A percentile compares a stretch with the other conserved stretches of the same genome.
Conservation (phyloP, 2,329 filamentous ascomycete genomes). For the Monilinia fructigena region DNA sequence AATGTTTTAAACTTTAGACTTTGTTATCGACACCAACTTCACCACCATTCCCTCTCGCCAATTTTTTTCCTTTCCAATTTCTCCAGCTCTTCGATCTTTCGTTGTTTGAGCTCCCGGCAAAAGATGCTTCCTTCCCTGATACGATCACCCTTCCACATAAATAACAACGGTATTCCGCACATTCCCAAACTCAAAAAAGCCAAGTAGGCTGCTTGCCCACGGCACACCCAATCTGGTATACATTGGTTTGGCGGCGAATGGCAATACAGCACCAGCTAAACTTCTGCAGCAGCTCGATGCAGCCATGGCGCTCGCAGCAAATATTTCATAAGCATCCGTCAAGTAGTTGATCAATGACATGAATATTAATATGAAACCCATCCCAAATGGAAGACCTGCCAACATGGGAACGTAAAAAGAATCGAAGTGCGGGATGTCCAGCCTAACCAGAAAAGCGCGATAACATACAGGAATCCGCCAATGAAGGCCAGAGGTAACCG, state of each 20-base stretch:
- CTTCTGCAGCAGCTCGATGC: conserved; percentile 43
- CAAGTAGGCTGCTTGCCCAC: conserved; percentile 50
- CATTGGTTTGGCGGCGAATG: conserved; percentile 49
- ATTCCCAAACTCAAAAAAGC: conserved; percentile 49
- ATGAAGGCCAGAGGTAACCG: conserved; percentile 50
- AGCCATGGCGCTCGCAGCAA: conserved; percentile 56
- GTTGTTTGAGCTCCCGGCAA: conserved; percentile 49
- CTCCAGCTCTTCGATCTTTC: conserved; percentile 36
- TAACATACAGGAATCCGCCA: conserved; percentile 46
- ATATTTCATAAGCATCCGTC: conserved; percentile 55
- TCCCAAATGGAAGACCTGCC: conserved; percentile 56
- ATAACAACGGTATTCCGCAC: conserved; percentile 52
- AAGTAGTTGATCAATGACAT: conserved; percentile 61
- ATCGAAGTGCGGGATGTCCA: conserved; percentile 54
- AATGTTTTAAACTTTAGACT: conserved; percentile 1
- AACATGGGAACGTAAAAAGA: conserved; percentile 56
- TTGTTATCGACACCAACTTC: conserved; percentile 6
- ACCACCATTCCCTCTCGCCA: conserved; percentile 12
- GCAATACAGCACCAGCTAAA: conserved; percentile 47
- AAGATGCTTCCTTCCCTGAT: conserved; percentile 50
- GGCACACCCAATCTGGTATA: conserved; percentile 47
- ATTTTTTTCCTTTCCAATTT: conserved; percentile 31
- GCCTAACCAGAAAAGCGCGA: conserved; percentile 58
- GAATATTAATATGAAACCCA: conserved; percentile 54
- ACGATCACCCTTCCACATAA: conserved; percentile 48